phyloP scores from a whole-genome alignment of 1,139 yeast species.

The Yamadazyma blattariae region DNA sequence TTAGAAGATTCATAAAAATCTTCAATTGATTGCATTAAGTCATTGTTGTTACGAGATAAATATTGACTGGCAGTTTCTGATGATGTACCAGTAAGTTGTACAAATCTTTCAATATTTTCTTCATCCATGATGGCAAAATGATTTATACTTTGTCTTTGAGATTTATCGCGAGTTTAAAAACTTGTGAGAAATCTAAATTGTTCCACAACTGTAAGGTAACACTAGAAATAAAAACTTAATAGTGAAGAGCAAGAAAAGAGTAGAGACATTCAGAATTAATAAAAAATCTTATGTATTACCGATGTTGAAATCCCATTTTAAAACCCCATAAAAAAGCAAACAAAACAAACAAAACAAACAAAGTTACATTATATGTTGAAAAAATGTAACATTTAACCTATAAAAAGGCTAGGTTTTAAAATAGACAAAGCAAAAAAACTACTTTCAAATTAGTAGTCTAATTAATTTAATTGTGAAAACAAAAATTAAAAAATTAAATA shows the following conservation, averaged over 20 bases:
- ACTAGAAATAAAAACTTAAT: too few species aligned
- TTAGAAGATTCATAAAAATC: constrained; percentile 32
- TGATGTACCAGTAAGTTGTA: constrained; percentile 38
- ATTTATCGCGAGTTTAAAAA: neutral
- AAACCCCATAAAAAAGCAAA: constrained; percentile 28
- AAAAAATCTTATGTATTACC: constrained; percentile 26
- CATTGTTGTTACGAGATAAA: constrained; percentile 36
- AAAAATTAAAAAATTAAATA: constrained; percentile 1
- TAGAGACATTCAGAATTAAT: neutral
- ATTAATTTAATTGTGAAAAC: neutral
- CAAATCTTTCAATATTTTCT: constrained; percentile 48
- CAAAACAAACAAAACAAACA: constrained; percentile 18
- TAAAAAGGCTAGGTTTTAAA: constrained; percentile 16
- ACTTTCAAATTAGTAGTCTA: neutral
- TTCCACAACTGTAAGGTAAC: too few species aligned
- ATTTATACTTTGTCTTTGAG: neutral
- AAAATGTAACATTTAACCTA: constrained; percentile 47
- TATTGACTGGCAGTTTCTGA: constrained; percentile 42
- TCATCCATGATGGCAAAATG: constrained; percentile 9
- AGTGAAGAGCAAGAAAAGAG: neutral
- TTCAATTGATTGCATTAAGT: constrained; percentile 41
- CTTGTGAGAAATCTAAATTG: too few species aligned
- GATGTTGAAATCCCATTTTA: constrained; percentile 53
- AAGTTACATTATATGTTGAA: constrained; percentile 68
- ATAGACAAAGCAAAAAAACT: constrained; percentile 5